These are phyloP conservation scores for Clohesyomyces aquaticus DNA, from an alignment of 495 filamentous ascomycete genomes.

Conservation along the genomic window DNA sequence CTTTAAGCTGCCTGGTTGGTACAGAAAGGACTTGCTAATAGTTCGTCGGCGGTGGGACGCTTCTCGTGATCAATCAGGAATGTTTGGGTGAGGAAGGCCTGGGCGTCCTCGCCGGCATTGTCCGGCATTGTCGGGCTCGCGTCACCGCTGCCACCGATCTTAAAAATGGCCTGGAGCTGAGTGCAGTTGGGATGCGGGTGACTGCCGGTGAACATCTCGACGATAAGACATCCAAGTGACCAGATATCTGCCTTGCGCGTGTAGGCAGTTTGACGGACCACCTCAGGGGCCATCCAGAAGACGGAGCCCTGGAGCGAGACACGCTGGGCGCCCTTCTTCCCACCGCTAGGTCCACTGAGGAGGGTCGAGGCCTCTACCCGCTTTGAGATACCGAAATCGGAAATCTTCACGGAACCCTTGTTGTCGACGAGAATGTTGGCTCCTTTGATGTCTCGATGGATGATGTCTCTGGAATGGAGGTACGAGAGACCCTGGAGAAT, in stretches of 20 bases:
- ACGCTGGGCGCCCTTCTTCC: constrained; percentile 60
- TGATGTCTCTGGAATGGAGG: constrained; percentile 92
- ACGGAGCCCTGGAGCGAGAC: constrained; percentile 96
- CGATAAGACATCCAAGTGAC: constrained; percentile 93
- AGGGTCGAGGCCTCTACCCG: constrained; percentile 81
- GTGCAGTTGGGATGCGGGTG: constrained; percentile 98
- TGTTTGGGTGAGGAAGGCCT: constrained; percentile 80
- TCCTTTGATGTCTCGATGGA: constrained; percentile 98
- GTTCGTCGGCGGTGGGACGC: constrained; percentile 86
- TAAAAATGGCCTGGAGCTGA: constrained; percentile 97
- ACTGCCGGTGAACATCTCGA: constrained; percentile 98
- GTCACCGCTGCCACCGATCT: constrained; percentile 81
- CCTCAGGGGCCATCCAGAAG: constrained; percentile 99
- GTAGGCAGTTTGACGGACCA: constrained; percentile 95
- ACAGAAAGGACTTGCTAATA: constrained; percentile 77
- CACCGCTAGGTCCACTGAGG: constrained; percentile 59
- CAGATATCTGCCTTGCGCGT: constrained; percentile 99
- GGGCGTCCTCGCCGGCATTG: constrained; percentile 81
- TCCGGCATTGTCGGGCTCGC: constrained; percentile 89
- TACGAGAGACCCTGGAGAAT: constrained; percentile 95
- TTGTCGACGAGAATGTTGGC: constrained; percentile 99
- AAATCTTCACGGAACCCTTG: constrained; percentile 98
- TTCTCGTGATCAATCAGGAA: constrained; percentile 95
- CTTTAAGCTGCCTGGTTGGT: constrained; percentile 25
- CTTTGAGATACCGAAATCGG: constrained; percentile 98